Evolutionary conservation across 2,329 filamentous ascomycete genomes (phyloP).

Genomic region (Calonectria pauciramosa): DNA sequence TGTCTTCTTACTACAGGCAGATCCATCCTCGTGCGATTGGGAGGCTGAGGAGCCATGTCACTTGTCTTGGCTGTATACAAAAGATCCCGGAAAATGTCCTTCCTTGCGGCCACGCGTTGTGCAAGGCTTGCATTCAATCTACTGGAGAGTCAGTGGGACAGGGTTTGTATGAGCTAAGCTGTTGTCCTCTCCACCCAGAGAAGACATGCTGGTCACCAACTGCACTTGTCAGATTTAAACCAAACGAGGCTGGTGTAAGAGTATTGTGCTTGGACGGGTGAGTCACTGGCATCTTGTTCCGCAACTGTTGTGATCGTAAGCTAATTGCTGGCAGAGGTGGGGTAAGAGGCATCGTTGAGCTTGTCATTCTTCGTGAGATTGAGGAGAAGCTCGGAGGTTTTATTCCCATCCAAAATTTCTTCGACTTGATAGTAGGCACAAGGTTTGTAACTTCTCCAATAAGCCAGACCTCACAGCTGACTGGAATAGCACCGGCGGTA

Average conservation of each 20-base stretch:
- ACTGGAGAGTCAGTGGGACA: background rate
- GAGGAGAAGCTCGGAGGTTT: slow-evolving; percentile 5
- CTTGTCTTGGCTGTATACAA: slow-evolving; percentile 16
- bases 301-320: background rate
- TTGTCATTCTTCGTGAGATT: slow-evolving; percentile 12
- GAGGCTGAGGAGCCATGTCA: slow-evolving; percentile 8
- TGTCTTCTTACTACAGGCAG: background rate
- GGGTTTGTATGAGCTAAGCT: background rate
- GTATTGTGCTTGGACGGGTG: slow-evolving; percentile 21
- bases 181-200: slow-evolving; percentile 10
- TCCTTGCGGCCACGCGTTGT: slow-evolving; percentile 16
- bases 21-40: background rate
- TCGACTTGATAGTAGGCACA: slow-evolving; percentile 20
- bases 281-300: background rate
- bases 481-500: slow-evolving; percentile 14
- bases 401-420: slow-evolving; percentile 17
- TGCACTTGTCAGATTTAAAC: slow-evolving; percentile 13
- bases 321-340: background rate
- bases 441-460: background rate
- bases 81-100: slow-evolving; percentile 19
- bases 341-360: slow-evolving; percentile 5
- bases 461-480: background rate
- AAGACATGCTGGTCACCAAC: background rate
- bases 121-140: slow-evolving; percentile 17
- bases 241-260: slow-evolving; percentile 13